These are phyloP conservation scores for Aspergillus ellipticus DNA, from an alignment of 495 filamentous ascomycete genomes.

Conservation along the genomic window DNA sequence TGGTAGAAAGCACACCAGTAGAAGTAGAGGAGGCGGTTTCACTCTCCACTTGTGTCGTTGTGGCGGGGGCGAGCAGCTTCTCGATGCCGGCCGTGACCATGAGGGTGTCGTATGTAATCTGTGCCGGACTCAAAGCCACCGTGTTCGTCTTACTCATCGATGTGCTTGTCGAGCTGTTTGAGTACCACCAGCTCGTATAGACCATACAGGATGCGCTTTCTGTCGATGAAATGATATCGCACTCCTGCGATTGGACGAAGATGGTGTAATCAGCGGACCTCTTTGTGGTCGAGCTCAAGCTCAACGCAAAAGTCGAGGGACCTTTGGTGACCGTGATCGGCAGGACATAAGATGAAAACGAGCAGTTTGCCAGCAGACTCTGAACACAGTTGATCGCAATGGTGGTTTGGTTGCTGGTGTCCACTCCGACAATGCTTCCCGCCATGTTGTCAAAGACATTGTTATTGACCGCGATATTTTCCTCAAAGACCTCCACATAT, in stretches of 20 bases:
- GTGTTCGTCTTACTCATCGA: neutral
- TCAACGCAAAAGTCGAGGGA: neutral
- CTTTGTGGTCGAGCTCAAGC: neutral
- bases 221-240: neutral
- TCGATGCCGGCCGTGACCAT: neutral
- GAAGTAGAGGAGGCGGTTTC: neutral
- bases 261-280: neutral
- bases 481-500: neutral
- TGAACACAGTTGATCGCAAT: neutral
- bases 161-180: neutral
- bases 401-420: neutral
- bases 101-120: neutral
- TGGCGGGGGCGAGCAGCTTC: neutral
- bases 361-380: neutral
- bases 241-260: neutral
- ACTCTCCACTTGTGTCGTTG: neutral
- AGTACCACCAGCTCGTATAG: neutral
- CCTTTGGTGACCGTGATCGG: neutral
- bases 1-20: neutral
- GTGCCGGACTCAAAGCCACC: neutral
- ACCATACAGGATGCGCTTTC: neutral
- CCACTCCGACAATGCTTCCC: neutral
- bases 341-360: neutral
- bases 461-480: neutral
- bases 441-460: neutral